A percentile compares a stretch with the other conserved stretches of the same genome.
These are phyloP conservation scores for Colletotrichum plurivorum DNA, from an alignment of 2,329 filamentous ascomycete species.

Conservation along the genomic window DNA sequence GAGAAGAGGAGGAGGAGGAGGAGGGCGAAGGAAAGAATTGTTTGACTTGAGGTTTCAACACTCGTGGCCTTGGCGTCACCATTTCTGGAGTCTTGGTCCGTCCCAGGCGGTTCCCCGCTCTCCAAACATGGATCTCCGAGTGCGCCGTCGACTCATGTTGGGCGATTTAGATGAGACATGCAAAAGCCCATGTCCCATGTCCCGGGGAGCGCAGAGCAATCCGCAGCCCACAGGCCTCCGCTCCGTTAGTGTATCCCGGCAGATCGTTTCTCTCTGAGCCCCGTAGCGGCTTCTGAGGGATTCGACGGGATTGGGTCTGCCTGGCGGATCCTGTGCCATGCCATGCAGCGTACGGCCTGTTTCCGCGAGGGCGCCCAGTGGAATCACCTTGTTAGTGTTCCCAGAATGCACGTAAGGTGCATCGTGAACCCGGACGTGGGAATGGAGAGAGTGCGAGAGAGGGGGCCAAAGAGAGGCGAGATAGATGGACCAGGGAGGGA, in stretches of 20 bases:
- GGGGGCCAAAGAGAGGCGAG: background rate
- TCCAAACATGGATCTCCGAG: slow-evolving; percentile 4
- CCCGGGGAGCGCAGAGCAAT: slow-evolving; percentile 3
- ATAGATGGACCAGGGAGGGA: slow-evolving; percentile 11
- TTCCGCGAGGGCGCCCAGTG: slow-evolving; percentile 9
- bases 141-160: slow-evolving; percentile 24
- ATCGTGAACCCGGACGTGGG: slow-evolving; percentile 11
- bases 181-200: slow-evolving; percentile 7
- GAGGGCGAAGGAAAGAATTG: background rate
- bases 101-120: slow-evolving; percentile 11
- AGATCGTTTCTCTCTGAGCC: slow-evolving; percentile 32
- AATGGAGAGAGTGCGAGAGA: background rate
- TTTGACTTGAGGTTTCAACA: slow-evolving; percentile 33
- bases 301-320: slow-evolving; percentile 17
- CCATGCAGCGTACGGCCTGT: slow-evolving; percentile 14
- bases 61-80: slow-evolving; percentile 26
- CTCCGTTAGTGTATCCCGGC: slow-evolving; percentile 33
- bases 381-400: slow-evolving; percentile 9
- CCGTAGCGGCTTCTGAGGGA: slow-evolving; percentile 1
- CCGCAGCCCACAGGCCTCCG: background rate
- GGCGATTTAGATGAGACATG: slow-evolving; percentile 36
- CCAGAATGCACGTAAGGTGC: slow-evolving; percentile 28
- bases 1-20: background rate
- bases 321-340: background rate
- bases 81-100: slow-evolving; percentile 29